Percentiles rank a stretch among this genome's conserved stretches.
These are phyloP conservation scores for Xerocomus nothofagi DNA, from an alignment of 1,284 basidiomycete species.

Conservation along the genomic window DNA sequence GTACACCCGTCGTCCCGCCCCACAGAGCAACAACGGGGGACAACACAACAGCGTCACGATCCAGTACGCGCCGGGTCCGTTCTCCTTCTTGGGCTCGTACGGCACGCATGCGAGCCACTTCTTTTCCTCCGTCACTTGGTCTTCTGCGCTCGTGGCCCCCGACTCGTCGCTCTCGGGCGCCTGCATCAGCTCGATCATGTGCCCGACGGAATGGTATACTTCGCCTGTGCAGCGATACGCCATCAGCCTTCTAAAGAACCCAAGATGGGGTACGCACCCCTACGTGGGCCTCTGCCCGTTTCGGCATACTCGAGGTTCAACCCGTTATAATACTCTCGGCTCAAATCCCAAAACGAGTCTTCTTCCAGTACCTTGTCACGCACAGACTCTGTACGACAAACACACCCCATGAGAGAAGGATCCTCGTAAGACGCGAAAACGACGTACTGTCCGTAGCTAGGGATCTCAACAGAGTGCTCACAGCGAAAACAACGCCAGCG, in stretches of 20 bases:
- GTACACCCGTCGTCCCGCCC: slow-evolving; percentile 5
- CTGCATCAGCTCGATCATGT: slow-evolving; percentile 26
- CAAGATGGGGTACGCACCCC: slow-evolving; percentile 11
- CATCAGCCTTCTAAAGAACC: neutral
- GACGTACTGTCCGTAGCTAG: slow-evolving; percentile 21
- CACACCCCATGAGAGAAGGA: neutral
- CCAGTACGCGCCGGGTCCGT: slow-evolving; percentile 1
- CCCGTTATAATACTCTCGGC: slow-evolving; percentile 20
- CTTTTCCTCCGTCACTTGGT: slow-evolving; percentile 14
- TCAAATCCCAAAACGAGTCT: slow-evolving; percentile 18
- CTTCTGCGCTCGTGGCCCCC: neutral
- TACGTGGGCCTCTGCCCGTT: slow-evolving; percentile 11
- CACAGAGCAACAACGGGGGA: slow-evolving; percentile 48
- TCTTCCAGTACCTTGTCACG: slow-evolving; percentile 17
- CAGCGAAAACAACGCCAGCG: slow-evolving; percentile 20
- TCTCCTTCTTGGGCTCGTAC: slow-evolving; percentile 9
- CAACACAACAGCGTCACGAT: slow-evolving; percentile 18
- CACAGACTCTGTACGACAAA: slow-evolving; percentile 13
- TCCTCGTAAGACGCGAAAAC: neutral
- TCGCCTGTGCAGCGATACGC: slow-evolving; percentile 14
- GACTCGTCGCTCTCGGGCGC: slow-evolving; percentile 1
- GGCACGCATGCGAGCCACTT: slow-evolving; percentile 7
- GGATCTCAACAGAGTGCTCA: slow-evolving; percentile 14
- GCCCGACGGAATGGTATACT: slow-evolving; percentile 27
- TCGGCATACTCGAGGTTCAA: slow-evolving; percentile 19